Evolutionary conservation across 2,329 filamentous ascomycete species (phyloP).

Genomic region (Dendrostoma leiphaemia): DNA sequence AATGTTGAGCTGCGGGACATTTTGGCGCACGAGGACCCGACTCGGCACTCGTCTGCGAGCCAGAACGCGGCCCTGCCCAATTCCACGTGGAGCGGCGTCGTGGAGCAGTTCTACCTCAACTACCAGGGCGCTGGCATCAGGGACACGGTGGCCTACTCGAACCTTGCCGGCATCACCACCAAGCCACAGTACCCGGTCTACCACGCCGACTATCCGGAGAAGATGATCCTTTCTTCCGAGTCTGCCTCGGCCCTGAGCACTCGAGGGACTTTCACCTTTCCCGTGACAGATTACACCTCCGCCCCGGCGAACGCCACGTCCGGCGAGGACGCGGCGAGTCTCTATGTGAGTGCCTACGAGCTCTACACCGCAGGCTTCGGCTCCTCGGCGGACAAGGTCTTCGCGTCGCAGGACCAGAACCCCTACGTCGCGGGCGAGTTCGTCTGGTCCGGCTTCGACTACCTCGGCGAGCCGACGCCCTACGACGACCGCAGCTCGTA

Average conservation of each 20-base stretch:
- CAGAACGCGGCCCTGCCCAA: constrained; percentile 45
- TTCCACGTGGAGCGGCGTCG: constrained; percentile 34
- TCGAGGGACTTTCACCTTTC: constrained; percentile 52
- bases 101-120: constrained; percentile 52
- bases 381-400: constrained; percentile 52
- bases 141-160: constrained; percentile 21
- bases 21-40: constrained; percentile 44
- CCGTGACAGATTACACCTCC: constrained; percentile 39
- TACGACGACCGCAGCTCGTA: constrained; percentile 52
- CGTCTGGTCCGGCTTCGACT: constrained; percentile 51
- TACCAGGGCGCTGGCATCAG: constrained; percentile 53
- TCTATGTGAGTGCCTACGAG: constrained; percentile 49
- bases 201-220: constrained; percentile 42
- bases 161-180: constrained; percentile 25
- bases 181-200: constrained; percentile 39
- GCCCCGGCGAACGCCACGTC: constrained; percentile 36
- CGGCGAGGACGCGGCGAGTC: constrained; percentile 35
- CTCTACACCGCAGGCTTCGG: constrained; percentile 47
- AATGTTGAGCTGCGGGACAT: constrained; percentile 39
- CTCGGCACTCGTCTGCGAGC: constrained; percentile 40
- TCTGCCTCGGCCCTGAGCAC: constrained; percentile 45
- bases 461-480: constrained; percentile 49
- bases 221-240: constrained; percentile 44
- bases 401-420: constrained; percentile 43
- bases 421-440: constrained; percentile 53